Percentiles rank a stretch among this genome's conserved stretches.
These are phyloP conservation scores for Achlya hypogyna DNA, from an alignment of 352 stramenopile species.

Conservation along the genomic window DNA sequence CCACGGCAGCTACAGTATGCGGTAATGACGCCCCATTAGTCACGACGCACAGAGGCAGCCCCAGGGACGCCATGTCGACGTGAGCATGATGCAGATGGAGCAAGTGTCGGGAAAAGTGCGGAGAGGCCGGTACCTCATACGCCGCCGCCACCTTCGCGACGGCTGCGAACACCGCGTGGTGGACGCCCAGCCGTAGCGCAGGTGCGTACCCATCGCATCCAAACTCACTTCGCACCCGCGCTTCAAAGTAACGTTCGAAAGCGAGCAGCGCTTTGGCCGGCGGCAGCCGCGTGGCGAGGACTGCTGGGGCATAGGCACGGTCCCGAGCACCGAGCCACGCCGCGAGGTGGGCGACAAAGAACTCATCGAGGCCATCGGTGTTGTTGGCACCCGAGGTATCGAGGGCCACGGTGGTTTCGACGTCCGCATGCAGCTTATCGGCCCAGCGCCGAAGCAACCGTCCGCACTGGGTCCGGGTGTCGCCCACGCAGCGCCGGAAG, in stretches of 20 bases:
- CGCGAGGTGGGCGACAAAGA: too few species aligned
- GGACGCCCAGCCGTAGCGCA: background rate
- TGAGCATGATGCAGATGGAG: background rate
- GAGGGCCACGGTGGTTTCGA: constrained; percentile 1
- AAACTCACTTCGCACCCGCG: background rate
- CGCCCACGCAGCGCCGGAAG: background rate
- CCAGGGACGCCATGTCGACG: background rate
- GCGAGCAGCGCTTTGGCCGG: background rate
- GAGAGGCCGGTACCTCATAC: background rate
- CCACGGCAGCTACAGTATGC: background rate
- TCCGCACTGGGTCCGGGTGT: background rate
- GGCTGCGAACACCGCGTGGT: constrained; percentile 3
- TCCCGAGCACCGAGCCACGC: too few species aligned
- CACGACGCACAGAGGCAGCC: background rate
- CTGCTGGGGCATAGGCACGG: background rate
- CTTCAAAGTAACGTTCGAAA: constrained; percentile 14
- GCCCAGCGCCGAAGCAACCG: constrained; percentile 1
- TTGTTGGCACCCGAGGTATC: too few species aligned
- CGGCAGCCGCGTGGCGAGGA: background rate
- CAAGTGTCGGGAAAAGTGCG: background rate
- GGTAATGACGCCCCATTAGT: background rate
- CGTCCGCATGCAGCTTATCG: background rate
- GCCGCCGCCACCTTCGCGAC: background rate
- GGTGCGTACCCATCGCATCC: background rate
- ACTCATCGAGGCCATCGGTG: too few species aligned